Evolutionary conservation across 495 filamentous ascomycete species (phyloP).

Genomic region (Aspergillus bridgeri): DNA sequence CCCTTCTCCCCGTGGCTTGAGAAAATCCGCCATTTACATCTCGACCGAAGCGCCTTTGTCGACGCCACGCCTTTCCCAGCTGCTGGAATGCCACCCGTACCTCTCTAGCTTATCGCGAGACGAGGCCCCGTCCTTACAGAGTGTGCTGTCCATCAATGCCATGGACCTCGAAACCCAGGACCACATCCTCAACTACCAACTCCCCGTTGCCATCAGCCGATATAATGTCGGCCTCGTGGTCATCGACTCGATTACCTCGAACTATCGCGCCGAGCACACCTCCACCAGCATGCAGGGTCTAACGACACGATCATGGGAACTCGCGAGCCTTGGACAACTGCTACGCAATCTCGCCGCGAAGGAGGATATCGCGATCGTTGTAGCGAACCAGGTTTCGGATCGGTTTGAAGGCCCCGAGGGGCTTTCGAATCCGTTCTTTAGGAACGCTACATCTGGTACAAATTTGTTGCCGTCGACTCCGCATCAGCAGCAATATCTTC

Average conservation of each 20-base stretch:
- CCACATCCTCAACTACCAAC: conserved; percentile 87
- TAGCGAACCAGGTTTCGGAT: conserved; percentile 95
- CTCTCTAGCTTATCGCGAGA: conserved; percentile 47
- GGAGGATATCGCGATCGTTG: conserved; percentile 76
- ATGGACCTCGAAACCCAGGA: conserved; percentile 93
- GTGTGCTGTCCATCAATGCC: conserved; percentile 75
- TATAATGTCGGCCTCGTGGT: conserved; percentile 76
- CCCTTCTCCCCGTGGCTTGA: conserved; percentile 65
- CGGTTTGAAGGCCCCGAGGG: conserved; percentile 54
- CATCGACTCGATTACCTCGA: conserved; percentile 88
- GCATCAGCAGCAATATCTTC: conserved; percentile 6
- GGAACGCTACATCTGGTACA: not conserved
- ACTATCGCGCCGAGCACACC: conserved; percentile 82
- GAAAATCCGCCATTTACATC: conserved; percentile 76
- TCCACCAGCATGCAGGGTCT: conserved; percentile 34
- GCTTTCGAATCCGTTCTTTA: not conserved
- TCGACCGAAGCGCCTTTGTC: conserved; percentile 88
- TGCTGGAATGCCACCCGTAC: conserved; percentile 63
- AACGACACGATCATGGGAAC: conserved; percentile 56
- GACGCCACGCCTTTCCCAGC: conserved; percentile 74
- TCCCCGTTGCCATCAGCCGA: conserved; percentile 75
- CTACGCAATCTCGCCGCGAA: conserved; percentile 70
- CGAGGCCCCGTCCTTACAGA: conserved; percentile 59
- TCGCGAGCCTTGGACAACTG: conserved; percentile 71
- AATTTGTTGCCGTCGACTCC: conserved; percentile 13